Conservation (phyloP, 2,329 filamentous ascomycete species). For the Fusarium foetens region DNA sequence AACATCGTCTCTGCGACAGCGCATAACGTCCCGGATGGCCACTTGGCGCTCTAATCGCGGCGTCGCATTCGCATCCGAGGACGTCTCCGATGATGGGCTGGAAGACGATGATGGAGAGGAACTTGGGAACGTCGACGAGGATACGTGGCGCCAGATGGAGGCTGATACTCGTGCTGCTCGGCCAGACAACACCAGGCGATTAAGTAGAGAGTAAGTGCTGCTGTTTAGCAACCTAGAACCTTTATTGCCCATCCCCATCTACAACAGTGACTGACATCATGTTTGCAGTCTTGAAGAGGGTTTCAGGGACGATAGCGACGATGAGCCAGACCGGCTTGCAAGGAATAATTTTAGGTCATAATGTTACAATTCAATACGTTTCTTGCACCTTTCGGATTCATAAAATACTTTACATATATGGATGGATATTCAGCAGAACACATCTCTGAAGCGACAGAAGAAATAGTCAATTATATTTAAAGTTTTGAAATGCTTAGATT, state of each 20-base stretch:
- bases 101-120: conserved; percentile 73
- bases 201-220: conserved; percentile 76
- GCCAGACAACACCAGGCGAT: conserved; percentile 64
- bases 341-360: conserved; percentile 40
- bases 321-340: conserved; percentile 47
- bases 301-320: conserved; percentile 59
- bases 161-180: conserved; percentile 47
- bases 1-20: conserved; percentile 64
- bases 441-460: neutral
- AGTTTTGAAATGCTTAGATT: neutral
- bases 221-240: neutral
- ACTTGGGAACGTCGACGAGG: conserved; percentile 67
- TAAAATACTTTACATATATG: neutral
- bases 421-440: neutral
- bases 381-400: neutral
- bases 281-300: conserved; percentile 67
- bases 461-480: neutral
- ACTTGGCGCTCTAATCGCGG: conserved; percentile 58
- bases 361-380: neutral
- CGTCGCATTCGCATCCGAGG: conserved; percentile 55
- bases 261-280: conserved; percentile 23
- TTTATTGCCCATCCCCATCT: neutral
- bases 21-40: conserved; percentile 52
- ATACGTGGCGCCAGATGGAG: conserved; percentile 56
- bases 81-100: conserved; percentile 61